Base-by-base conservation (phyloP, 495 filamentous ascomycete genomes). In the Penicillium roqueforti region DNA sequence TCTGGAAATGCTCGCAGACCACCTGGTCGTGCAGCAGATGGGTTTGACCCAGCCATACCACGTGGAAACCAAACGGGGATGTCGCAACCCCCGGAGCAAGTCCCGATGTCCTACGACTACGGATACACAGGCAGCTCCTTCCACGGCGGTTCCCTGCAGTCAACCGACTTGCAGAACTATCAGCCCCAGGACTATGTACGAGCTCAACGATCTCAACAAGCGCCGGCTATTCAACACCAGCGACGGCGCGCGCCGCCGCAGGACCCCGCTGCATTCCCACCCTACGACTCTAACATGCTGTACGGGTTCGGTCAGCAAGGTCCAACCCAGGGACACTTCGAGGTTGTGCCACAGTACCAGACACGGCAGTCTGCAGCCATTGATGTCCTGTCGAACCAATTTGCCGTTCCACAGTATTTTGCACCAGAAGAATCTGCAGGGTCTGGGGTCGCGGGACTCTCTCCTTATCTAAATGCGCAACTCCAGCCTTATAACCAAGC, bases 281-380 rank as follows among this genome's bases (percentile, higher is more conserved):
- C 81, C 53, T 87, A 87, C 58, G 76, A 78, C 42, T 74, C 84
- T 52, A 80, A 82, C 47, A 81, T 93, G 69, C 84, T 93, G 74
- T 96, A 96, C 75, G 85, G 84, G 73, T 83, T 92, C 53, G 76
- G 80, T 69, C 85, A 87, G 72, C 79, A 85, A 60, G 76, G 77
- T 60, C 73, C 85, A 60, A 75, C 83, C 68, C 83, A 77, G 63
- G 76, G 79, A 54, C 81, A 85, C 56, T 96, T 95, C 75, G 87
- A 91, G 69, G 76, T 85, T 58, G 82, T 84, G 70, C 81, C 88
- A 74, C 87, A 87, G 70, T 96, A 91, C 73, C 76, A 61, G 56
- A 76, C 84, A 65, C 87, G 89, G 76, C 89, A 87, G 60, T 81
- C 85, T 76, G 85, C 89, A 83, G 83, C 83, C 39, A 80, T 96